A percentile compares a stretch with the other conserved stretches of the same genome.
phyloP scores from a whole-genome alignment of 352 stramenopile species.

The Phytophthora rubi region DNA sequence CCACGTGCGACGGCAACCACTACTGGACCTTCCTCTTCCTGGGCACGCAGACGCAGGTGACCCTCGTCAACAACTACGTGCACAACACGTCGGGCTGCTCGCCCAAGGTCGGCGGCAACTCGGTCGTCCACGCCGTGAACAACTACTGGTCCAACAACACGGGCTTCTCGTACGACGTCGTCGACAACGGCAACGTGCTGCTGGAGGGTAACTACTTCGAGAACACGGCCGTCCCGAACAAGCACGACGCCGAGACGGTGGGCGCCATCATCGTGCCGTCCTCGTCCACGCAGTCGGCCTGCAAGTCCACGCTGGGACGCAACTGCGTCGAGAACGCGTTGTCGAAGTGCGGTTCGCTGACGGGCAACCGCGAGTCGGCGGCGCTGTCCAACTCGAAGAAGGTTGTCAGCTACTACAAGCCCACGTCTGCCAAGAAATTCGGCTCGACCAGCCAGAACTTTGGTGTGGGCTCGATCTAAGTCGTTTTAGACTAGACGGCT shows the following conservation, averaged over 20 bases:
- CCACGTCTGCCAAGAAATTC: constrained; percentile 13
- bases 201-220: constrained; percentile 61
- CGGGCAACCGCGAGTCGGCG: constrained; percentile 23
- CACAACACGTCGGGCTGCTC: constrained; percentile 50
- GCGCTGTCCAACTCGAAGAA: constrained; percentile 23
- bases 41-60: too few species aligned
- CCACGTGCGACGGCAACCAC: too few species aligned
- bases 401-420: constrained; percentile 18
- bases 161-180: constrained; percentile 46
- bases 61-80: constrained; percentile 7
- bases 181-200: constrained; percentile 41
- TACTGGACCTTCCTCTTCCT: too few species aligned
- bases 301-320: constrained; percentile 34
- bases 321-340: constrained; percentile 36
- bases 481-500: neutral
- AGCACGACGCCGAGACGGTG: constrained; percentile 16
- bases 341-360: constrained; percentile 20
- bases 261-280: constrained; percentile 26
- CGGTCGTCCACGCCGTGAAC: constrained; percentile 44
- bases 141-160: constrained; percentile 60
- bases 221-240: constrained; percentile 20
- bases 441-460: constrained; percentile 31
- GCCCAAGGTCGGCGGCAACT: constrained; percentile 36
- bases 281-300: constrained; percentile 13
- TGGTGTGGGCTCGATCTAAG: constrained; percentile 22